Conservation (phyloP, 352 stramenopile genomes). For the Phytopythium ostracodes region DNA sequence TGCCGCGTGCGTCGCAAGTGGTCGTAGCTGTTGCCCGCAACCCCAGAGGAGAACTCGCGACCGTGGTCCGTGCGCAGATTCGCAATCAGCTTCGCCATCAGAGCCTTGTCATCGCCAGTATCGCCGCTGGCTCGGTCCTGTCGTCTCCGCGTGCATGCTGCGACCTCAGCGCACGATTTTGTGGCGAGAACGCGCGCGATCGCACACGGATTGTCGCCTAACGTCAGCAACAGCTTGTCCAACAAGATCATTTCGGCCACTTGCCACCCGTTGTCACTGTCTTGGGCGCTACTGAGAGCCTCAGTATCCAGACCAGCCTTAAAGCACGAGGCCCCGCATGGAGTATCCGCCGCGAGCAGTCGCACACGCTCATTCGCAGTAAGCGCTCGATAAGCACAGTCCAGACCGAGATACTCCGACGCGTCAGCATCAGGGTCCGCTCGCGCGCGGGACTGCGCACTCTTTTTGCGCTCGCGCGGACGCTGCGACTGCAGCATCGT, state of each 20-base stretch:
- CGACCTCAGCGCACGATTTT: conserved; percentile 40
- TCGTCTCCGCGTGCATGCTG: conserved; percentile 12
- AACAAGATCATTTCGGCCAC: conserved; percentile 37
- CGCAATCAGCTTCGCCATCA: not conserved
- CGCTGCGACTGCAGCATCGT: conserved; percentile 26
- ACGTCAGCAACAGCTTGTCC: conserved; percentile 27
- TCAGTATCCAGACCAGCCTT: conserved; percentile 11
- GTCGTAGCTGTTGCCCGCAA: conserved; percentile 58
- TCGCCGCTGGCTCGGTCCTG: not conserved
- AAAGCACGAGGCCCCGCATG: conserved; percentile 23
- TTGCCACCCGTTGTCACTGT: conserved; percentile 22
- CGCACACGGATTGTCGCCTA: conserved; percentile 39
- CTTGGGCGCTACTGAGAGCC: not conserved
- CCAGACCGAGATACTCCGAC: conserved; percentile 59
- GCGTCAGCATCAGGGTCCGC: conserved; percentile 23
- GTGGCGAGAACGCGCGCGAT: conserved; percentile 33
- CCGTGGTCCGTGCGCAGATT: conserved; percentile 3
- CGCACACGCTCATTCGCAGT: conserved; percentile 23
- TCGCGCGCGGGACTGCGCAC: conserved; percentile 21
- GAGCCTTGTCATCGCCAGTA: not conserved
- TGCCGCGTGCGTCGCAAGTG: conserved; percentile 63
- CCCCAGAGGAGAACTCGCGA: conserved; percentile 25
- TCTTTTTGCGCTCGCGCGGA: conserved; percentile 27
- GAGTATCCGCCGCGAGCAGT: conserved; percentile 19
- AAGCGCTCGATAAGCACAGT: conserved; percentile 38